Evolutionary conservation across 192 early-diverging fungal genomes (phyloP).

Genomic region (Backusella morwellensis): DNA sequence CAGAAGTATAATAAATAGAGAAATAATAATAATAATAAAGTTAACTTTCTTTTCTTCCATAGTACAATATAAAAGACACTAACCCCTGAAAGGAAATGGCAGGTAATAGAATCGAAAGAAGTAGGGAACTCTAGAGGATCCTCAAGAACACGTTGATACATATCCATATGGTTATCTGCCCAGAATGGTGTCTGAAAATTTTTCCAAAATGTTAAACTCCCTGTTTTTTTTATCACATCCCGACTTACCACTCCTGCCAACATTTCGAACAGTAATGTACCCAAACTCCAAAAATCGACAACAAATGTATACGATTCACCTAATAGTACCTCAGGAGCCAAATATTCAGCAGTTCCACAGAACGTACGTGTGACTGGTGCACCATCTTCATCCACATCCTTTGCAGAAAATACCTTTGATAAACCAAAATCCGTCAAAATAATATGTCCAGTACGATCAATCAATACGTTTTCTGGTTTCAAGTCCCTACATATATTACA

Average conservation of each 20-base stretch:
- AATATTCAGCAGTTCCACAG: conserved; percentile 86
- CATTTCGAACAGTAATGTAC: conserved; percentile 76
- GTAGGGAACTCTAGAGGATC: conserved; percentile 51
- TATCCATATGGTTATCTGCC: conserved; percentile 55
- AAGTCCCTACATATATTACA: conserved; percentile 46
- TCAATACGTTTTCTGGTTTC: conserved; percentile 69
- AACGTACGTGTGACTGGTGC: conserved; percentile 71
- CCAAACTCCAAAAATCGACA: conserved; percentile 83
- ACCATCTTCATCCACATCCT: conserved; percentile 35
- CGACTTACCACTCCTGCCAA: conserved; percentile 53
- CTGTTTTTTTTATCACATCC: neutral
- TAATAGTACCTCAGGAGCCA: conserved; percentile 82
- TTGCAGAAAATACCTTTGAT: conserved; percentile 49
- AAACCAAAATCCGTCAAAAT: conserved; percentile 77
- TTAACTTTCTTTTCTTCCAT: neutral
- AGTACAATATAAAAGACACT: conserved; percentile 3
- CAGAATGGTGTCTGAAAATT: conserved; percentile 48
- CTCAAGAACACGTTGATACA: conserved; percentile 55
- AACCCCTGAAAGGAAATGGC: conserved; percentile 43
- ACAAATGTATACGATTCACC: conserved; percentile 69
- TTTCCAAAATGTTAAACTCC: neutral
- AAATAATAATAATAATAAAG: conserved; percentile 11
- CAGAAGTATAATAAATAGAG: conserved; percentile 52
- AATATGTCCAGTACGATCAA: conserved; percentile 70
- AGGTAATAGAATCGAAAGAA: conserved; percentile 41